Conservation (phyloP, 2,329 filamentous ascomycete genomes). For the Arthrobotrys sinensis region DNA sequence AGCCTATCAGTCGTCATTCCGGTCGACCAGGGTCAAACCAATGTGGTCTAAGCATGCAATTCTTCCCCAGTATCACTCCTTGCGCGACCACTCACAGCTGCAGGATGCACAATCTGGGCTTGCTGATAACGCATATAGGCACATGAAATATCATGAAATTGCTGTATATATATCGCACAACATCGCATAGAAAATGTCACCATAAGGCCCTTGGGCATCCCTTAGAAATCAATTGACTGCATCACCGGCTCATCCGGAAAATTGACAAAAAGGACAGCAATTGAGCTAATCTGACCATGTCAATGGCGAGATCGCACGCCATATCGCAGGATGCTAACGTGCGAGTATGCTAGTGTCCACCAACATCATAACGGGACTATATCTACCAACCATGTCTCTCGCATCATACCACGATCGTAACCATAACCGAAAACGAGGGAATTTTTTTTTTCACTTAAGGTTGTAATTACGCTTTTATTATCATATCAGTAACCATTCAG, state of each 20-base stretch:
- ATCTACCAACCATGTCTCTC: conserved; percentile 36
- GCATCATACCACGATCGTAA: conserved; percentile 24
- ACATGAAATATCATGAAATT: conserved; percentile 6
- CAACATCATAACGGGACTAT: conserved; percentile 34
- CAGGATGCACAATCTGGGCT: not conserved
- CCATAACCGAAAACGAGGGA: conserved; percentile 23
- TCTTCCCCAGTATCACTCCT: conserved; percentile 8
- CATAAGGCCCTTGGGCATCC: conserved; percentile 14
- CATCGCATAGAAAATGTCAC: conserved; percentile 15
- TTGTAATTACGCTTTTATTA: conserved; percentile 15
- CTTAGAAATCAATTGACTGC: conserved; percentile 17
- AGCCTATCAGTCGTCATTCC: conserved; percentile 13
- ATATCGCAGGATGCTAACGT: conserved; percentile 47
- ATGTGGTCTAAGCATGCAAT: not conserved
- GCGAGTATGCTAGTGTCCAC: conserved; percentile 41
- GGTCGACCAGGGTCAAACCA: not conserved
- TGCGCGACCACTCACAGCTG: conserved; percentile 29
- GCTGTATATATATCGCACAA: conserved; percentile 9
- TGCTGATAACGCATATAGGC: conserved; percentile 14
- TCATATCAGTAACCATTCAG: conserved; percentile 15
- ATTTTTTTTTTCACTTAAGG: conserved; percentile 20
- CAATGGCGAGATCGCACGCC: conserved; percentile 59
- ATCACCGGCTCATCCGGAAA: conserved; percentile 22
- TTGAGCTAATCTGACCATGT: conserved; percentile 5
- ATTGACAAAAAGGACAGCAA: not conserved